Evolutionary conservation across 2,329 filamentous ascomycete genomes (phyloP), one percentile per base, ranked within the genome.

Genomic region (Fusarium burgessii): DNA sequence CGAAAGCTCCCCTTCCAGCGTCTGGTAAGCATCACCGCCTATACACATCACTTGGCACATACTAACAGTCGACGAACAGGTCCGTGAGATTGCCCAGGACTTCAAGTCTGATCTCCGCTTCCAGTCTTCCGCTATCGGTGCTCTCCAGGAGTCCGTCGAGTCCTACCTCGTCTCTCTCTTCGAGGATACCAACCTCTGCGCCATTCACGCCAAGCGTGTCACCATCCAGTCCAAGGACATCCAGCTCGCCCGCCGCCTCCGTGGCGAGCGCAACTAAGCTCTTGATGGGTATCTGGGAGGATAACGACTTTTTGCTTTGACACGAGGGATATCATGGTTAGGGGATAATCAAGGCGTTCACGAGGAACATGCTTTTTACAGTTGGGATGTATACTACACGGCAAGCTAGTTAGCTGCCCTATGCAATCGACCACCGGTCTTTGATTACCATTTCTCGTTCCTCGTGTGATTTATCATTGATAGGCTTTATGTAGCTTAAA

Each of bases 191-290:
- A 98, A 98, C 88, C 87, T 97, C 57, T 98, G 95, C 86, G 95
- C 96, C 80, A 97, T 98, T 84, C 96, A 98, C 86, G 95, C 96
- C 85, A 98, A 98, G 91, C 94, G 96, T 87, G 96, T 98, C 81
- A 98, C 95, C 80, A 98, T 98, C 85, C 95, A 95, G 85, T 91
- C 91, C 75, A 98, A 98, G 89, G 95, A 98, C 79, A 98, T 98
- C 82, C 95, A 98, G 86, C 91, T 98, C 54, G 95, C 95, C 79
- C 93, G 96, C 77, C 93, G 96, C 80, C 93, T 99, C 81, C 93
- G 96, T 80, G 96, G 96, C 76, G 95, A 96, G 88, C 92, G 93
- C 83, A 94, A 93, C 88, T 95, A 90, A 89, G 84, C 68, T 66
- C 51, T 29, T 40, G 57, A 65, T 72, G 61, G 71, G 71, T 43